Base-by-base conservation (phyloP, 768 basidiomycete species). In the Lactifluus hygrophoroides region DNA sequence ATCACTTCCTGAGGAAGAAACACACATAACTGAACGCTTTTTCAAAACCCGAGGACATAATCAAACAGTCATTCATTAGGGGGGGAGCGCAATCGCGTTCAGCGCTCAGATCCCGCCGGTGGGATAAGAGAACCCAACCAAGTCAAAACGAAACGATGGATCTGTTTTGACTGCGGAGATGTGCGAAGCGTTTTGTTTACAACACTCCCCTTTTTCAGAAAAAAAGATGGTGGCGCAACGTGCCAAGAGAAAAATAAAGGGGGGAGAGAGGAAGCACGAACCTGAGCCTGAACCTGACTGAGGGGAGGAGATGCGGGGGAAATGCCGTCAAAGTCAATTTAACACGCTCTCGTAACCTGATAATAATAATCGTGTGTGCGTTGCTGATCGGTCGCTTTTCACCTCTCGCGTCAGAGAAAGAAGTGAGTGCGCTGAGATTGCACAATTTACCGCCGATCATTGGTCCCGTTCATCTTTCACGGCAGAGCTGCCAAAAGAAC, bases 151-250 rank as follows among this genome's bases (percentile, higher is more conserved):
- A n/a, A n/a, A n/a, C n/a, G n/a, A n/a, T n/a, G n/a, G n/a, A n/a
- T n/a, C n/a, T n/a, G n/a, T n/a, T n/a, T n/a, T n/a, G n/a, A n/a
- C n/a, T n/a, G n/a, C n/a, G n/a, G n/a, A n/a, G n/a, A n/a, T n/a
- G n/a, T n/a, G n/a, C n/a, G n/a, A n/a, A n/a, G n/a, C n/a, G n/a
- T n/a, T n/a, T n/a, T n/a, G n/a, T n/a, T n/a, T n/a, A n/a, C n/a
- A n/a, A n/a, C n/a, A n/a, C n/a, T n/a, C n/a, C n/a, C n/a, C n/a
- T n/a, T n/a, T n/a, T n/a, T n/a, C n/a, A n/a, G 17, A 37, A 21
- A 42, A 21, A 56, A 56, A 56, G 54, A 56, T 56, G 54, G 54
- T 56, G 54, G 54, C 54, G 45, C 10, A 23, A 30, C 19, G 14
- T n/a, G n/a, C n/a, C n/a, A n/a, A n/a, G n/a, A n/a, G n/a, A n/a